Percentiles rank a stretch among this genome's conserved stretches.
These are phyloP conservation scores for Diaporthe sp. DNA, from an alignment of 2,329 filamentous ascomycete species.

Conservation along the genomic window DNA sequence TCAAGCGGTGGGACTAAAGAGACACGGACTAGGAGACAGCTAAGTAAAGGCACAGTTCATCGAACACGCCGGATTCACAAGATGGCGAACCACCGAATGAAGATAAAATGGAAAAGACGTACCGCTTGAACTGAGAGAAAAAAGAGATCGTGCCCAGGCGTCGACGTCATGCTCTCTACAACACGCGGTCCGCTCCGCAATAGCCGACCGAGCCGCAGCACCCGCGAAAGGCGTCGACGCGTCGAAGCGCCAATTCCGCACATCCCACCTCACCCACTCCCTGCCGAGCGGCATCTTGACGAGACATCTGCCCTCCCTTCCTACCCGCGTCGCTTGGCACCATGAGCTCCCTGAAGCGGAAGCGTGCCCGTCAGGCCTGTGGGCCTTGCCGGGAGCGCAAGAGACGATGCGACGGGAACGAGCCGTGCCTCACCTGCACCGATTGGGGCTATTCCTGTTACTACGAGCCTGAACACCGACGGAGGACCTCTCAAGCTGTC, in stretches of 20 bases:
- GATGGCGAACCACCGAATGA: not conserved
- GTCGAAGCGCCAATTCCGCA: slow-evolving; percentile 14
- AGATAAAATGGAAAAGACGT: not conserved
- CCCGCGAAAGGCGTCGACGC: not conserved
- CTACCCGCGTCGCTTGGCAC: not conserved
- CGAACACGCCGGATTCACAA: not conserved
- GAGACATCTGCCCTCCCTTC: not conserved
- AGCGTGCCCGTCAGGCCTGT: slow-evolving; percentile 61
- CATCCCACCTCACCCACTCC: slow-evolving; percentile 1
- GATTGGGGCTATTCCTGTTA: slow-evolving; percentile 67
- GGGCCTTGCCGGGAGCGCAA: slow-evolving; percentile 68
- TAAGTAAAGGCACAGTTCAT: not conserved
- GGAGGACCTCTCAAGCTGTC: slow-evolving; percentile 12
- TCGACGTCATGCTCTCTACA: not conserved
- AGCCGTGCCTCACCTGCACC: slow-evolving; percentile 66
- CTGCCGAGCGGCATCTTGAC: not conserved
- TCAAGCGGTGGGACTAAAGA: not conserved
- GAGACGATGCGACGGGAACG: slow-evolving; percentile 66
- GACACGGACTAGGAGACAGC: not conserved
- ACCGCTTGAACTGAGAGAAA: not conserved
- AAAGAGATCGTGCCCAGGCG: not conserved
- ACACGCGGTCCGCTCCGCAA: not conserved
- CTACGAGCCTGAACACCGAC: slow-evolving; percentile 52
- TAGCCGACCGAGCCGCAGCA: slow-evolving; percentile 14
- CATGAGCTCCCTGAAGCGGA: slow-evolving; percentile 44